Base-by-base conservation (phyloP, 495 filamentous ascomycete genomes). In the Trichoderma parareesei region DNA sequence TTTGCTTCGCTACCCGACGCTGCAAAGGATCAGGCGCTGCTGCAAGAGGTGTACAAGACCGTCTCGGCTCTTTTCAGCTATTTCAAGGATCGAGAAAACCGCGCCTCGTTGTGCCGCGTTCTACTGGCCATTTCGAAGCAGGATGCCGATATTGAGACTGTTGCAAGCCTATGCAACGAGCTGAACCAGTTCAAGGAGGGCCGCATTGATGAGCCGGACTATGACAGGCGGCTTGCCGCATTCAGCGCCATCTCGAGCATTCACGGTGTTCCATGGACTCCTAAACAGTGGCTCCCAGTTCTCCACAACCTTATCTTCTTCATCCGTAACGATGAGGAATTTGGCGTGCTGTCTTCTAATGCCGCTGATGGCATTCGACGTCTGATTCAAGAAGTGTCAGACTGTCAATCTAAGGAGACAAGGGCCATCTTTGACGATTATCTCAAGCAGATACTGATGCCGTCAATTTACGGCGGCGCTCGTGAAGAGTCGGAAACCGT, bases 281-380 rank as follows among this genome's bases (percentile, higher is more conserved):
- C 86, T n/a, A 85, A 84, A 66, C 89, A 96, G 70, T 99, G 94
- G 95, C 82, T 84, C 65, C 93, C 95, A n/a, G 77, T 98, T 40
- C 72, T 98, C 2, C 88, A 88, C 75, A 98, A 98, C 70, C 87
- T 96, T 82, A 80, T 97, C 2, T 97, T 85, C 76, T 93, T 88
- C 70, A 87, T 96, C 69, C 88, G 85, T 69, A 88, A 95, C 69
- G 86, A 88, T 49, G 92, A 97, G 61, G 94, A 99, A 70, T 83
- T 94, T 63, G 88, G 89, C 48, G 90, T 96, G 38, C 76, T 96
- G 65, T 87, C 90, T 4, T 75, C 78, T 16, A 97, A 90, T 71
- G 90, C 95, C 11, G 88, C 91, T 0, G 88, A 90, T 67, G 83
- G 85, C 2, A 72, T 99, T 49, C 90, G 87, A 69, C 81, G 87